Base-by-base conservation (phyloP, 2,329 filamentous ascomycete species). In the Mariannaea elegans region DNA sequence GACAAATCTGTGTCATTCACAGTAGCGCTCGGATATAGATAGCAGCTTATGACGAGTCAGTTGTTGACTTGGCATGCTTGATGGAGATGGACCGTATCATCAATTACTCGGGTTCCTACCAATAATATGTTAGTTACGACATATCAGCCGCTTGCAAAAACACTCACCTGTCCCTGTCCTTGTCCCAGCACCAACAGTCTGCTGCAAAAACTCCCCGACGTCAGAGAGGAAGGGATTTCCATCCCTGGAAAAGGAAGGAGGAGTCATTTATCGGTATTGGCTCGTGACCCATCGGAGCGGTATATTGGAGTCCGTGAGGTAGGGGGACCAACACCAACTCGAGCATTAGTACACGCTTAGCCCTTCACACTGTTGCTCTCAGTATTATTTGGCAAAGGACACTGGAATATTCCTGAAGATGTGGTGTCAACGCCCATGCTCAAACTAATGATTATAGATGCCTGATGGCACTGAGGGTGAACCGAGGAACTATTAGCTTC, bases 51-150 rank as follows among this genome's bases (percentile, higher is more conserved):
- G 24, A 16, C 31, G 44, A 31, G 42, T 66, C 18, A 68, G 57
- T 36, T 10, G 48, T 34, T 16, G 51, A 41, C 31, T 49, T 46
- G 39, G 53, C 21, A 29, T 29, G 36, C 18, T 47, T 12, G 16
- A 21, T 27, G 21, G 29, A 10, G 29, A 13, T 44, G 47, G 18
- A 29, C 18, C 16, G 34, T 62, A 80, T 78, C 77, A 58, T 82
- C 79, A 49, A 87, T 81, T 1, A 84, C 83, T 84, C 84, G 87
- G 4, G 81, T 73, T n/a, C 80, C 79, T 75, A 32, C 21, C 16
- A 31, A 12, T 10, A 10, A 7, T 39, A 9, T 29, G 51, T 67
- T 18, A 69, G 58, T 41, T 55, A 23, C 14, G 19, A 38, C 18
- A 6, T 39, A 6, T 44, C 12, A 44, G 38, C 39, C 19, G 13